These are phyloP conservation scores for Strobilomyces echinocephalus DNA, from an alignment of 768 basidiomycete species.

Conservation along the genomic window DNA sequence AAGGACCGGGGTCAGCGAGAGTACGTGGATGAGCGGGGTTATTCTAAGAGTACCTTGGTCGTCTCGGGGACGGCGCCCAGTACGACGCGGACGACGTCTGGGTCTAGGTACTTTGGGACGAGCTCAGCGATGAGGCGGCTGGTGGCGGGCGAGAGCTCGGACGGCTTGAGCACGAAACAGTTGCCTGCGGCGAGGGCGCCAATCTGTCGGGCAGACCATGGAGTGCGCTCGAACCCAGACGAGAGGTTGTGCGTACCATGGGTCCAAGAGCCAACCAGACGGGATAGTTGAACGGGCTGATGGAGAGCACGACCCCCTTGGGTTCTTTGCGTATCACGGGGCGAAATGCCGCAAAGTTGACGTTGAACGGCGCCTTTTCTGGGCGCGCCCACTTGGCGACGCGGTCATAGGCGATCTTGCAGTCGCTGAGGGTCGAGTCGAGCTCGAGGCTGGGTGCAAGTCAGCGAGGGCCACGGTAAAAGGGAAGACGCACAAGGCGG, in stretches of 20 bases:
- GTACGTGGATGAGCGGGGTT: not conserved
- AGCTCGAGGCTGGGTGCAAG: constrained; percentile 53
- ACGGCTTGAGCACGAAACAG: constrained; percentile 68
- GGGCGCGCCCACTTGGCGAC: constrained; percentile 76
- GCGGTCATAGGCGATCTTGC: constrained; percentile 50
- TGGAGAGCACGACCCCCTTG: constrained; percentile 69
- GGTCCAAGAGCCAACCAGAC: constrained; percentile 55
- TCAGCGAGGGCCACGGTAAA: constrained; percentile 9
- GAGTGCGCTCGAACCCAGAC: not conserved
- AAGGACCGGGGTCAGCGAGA: not conserved
- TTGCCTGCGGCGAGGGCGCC: constrained; percentile 81
- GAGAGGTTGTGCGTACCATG: constrained; percentile 38
- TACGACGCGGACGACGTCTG: constrained; percentile 57
- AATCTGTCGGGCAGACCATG: constrained; percentile 31
- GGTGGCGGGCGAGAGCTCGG: constrained; percentile 58
- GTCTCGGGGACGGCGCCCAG: constrained; percentile 66
- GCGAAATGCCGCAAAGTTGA: constrained; percentile 55
- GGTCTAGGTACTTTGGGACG: constrained; percentile 71
- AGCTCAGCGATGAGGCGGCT: constrained; percentile 61
- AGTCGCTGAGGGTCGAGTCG: constrained; percentile 47
- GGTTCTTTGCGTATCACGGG: constrained; percentile 70
- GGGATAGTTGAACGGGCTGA: constrained; percentile 75
- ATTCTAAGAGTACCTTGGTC: constrained; percentile 40
- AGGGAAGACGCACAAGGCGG: constrained; percentile 40
- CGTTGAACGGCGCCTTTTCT: constrained; percentile 48